These are phyloP conservation scores for Cryptococcus sp. DNA, from an alignment of 1,284 basidiomycete species.

Conservation along the genomic window DNA sequence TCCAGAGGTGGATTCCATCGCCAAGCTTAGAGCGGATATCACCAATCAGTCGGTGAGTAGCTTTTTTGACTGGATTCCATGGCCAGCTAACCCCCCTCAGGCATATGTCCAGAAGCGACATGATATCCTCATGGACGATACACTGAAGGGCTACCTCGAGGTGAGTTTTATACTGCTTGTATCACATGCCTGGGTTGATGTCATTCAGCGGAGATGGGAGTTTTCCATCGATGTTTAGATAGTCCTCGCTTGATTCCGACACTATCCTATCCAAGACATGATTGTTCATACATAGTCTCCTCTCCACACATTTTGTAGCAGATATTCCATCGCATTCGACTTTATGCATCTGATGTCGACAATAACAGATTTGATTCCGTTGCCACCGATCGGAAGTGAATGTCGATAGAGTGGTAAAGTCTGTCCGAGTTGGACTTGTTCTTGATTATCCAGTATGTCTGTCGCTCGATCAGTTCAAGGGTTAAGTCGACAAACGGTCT, in stretches of 20 bases:
- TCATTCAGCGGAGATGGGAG: conserved; percentile 8
- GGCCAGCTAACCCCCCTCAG: conserved; percentile 41
- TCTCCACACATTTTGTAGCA: too few species aligned
- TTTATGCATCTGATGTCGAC: too few species aligned
- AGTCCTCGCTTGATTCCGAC: neutral
- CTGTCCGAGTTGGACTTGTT: too few species aligned
- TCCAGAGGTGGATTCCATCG: conserved; percentile 78
- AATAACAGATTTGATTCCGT: too few species aligned
- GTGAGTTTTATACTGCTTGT: conserved; percentile 53
- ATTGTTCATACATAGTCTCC: too few species aligned
- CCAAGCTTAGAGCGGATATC: conserved; percentile 78
- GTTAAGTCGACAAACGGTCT: neutral
- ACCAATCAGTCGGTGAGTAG: conserved; percentile 81
- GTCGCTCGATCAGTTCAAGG: too few species aligned
- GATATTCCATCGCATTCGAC: too few species aligned
- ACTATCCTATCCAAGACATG: too few species aligned
- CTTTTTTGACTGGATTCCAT: neutral
- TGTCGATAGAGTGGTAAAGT: too few species aligned
- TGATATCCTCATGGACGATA: conserved; percentile 91
- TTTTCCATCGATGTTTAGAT: conserved; percentile 4
- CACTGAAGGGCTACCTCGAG: conserved; percentile 82
- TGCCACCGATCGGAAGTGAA: too few species aligned
- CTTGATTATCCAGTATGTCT: too few species aligned
- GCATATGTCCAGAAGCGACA: conserved; percentile 96
- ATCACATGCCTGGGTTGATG: neutral